These are phyloP conservation scores for Conoideocrella luteorostrata DNA, from an alignment of 2,329 filamentous ascomycete species.

Conservation along the genomic window DNA sequence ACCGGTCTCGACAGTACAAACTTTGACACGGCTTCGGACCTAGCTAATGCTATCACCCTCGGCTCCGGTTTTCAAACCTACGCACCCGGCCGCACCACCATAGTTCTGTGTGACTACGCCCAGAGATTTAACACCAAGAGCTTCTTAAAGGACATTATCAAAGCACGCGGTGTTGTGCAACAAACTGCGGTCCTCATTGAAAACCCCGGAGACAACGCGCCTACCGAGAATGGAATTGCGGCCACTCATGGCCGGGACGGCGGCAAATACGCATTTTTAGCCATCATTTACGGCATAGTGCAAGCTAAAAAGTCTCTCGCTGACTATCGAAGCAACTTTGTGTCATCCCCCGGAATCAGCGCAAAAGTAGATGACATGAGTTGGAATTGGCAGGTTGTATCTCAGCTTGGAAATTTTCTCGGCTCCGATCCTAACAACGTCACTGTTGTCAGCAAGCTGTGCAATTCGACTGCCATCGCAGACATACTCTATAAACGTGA, in stretches of 20 bases:
- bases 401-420: conserved; percentile 12
- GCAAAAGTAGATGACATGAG: conserved; percentile 16
- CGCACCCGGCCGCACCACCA: conserved; percentile 3
- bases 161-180: background rate
- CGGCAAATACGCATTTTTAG: conserved; percentile 7
- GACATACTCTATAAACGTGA: background rate
- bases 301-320: conserved; percentile 1
- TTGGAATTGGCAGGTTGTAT: conserved; percentile 13
- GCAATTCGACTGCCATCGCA: background rate
- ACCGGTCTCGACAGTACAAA: too few relatives aligned
- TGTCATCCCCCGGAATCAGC: background rate
- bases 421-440: conserved; percentile 11
- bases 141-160: background rate
- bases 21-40: too few relatives aligned
- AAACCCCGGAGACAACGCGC: background rate
- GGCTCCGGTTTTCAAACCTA: conserved; percentile 5
- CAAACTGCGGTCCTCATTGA: background rate
- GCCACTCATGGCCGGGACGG: conserved; percentile 5
- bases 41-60: conserved; percentile 8
- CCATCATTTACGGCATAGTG: conserved; percentile 8
- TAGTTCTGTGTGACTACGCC: background rate
- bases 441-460: conserved; percentile 1
- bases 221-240: conserved; percentile 8
- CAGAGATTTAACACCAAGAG: background rate
- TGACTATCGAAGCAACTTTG: too few relatives aligned